phyloP scores from a whole-genome alignment of 139 green algal species.

The Chlorella sp. region DNA sequence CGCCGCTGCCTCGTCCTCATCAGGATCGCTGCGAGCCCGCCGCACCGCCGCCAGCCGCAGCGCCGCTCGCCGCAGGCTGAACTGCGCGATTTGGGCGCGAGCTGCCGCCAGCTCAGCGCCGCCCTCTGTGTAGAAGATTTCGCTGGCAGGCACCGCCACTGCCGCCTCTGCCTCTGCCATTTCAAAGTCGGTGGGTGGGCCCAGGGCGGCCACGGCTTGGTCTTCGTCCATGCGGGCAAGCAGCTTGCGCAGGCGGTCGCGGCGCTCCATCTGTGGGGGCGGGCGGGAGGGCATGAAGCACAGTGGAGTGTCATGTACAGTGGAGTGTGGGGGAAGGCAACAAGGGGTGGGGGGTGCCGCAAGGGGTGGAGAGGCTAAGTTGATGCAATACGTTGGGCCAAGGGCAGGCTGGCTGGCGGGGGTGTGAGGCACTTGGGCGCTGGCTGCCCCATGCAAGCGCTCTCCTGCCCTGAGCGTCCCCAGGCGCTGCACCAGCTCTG shows the following conservation, averaged over 20 bases:
- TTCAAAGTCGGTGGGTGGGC: conserved; percentile 63
- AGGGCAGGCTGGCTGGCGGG: no score
- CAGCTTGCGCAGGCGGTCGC: conserved; percentile 86
- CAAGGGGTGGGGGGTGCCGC: neutral
- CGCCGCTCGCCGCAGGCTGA: conserved; percentile 77
- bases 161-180: conserved; percentile 67
- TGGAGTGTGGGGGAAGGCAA: neutral
- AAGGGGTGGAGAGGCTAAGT: no score
- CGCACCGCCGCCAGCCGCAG: conserved; percentile 67
- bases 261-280: conserved; percentile 80
- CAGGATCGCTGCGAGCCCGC: conserved; percentile 57
- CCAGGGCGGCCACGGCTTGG: conserved; percentile 38
- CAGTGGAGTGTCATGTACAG: no score
- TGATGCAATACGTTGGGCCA: no score
- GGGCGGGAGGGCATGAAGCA: neutral
- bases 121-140: conserved; percentile 97
- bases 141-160: conserved; percentile 38
- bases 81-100: conserved; percentile 72
- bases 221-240: conserved; percentile 80
- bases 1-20: conserved; percentile 39
- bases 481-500: no score
- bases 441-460: no score
- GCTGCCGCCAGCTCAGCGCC: conserved; percentile 62
- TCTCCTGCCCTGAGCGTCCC: no score
- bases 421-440: no score